Evolutionary conservation across 139 green algal genomes (phyloP), one percentile per base, ranked within the genome.

Genomic region (Spirogloea muscicola): DNA sequence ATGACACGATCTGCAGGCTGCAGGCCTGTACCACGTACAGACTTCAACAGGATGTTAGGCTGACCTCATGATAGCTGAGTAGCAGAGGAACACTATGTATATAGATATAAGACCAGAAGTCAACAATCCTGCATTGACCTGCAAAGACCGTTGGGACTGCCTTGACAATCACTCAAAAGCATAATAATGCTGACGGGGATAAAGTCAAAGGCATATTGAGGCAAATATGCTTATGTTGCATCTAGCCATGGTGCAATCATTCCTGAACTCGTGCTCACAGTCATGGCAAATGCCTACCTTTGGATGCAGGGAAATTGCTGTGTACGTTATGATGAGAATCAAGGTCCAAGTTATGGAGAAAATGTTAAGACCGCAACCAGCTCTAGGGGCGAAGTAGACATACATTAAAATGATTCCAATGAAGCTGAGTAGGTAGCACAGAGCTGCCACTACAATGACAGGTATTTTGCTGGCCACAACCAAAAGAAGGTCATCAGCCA

Each of bases 301-400:
- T n/a, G 68, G 68, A 41, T 75, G 59, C 0, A 82, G 36, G 44
- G 49, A 82, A 5, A 82, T 62, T 1, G 85, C 48, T 3, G 74
- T 88, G 60, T 95, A 82, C 16, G 36, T 25, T 0, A 77, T 18
- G 18, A 49, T 69, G 51, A 95, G 76, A 36, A 96, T 29, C 49
- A 96, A 81, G 2, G 84, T 83, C 16, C 90, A 60, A 5, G 84
- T 91, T 77, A 96, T 91, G 40, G 97, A 83, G n/a, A 82, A 81
- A 29, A 96, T 84, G 79, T 98, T 98, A 78, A 96, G 83, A 31
- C 85, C 87, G 88, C 94, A 97, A 60, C 80, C 89, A 43, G 91
- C 68, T 9, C 34, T 1, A 10, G 73, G 73, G 36, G 52, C 63
- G 29, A 81, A 81, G 36, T 25, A 94, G 82, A 97, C 96, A 72